Conservation (phyloP, 2,329 filamentous ascomycete species). For the Calonectria naviculata region DNA sequence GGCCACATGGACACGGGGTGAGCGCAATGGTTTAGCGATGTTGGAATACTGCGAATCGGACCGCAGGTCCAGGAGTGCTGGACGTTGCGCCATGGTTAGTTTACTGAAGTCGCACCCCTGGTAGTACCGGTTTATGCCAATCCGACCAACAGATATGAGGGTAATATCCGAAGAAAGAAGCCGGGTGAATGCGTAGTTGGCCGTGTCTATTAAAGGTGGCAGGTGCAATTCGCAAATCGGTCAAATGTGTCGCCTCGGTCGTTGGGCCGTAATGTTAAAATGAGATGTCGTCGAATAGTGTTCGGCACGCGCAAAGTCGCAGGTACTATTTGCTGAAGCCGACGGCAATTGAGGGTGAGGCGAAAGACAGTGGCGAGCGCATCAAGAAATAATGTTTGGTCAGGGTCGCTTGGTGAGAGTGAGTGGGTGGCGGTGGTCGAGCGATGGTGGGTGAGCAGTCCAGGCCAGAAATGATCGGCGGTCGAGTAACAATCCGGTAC, state of each 20-base stretch:
- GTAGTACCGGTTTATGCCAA: constrained; percentile 27
- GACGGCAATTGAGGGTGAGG: background rate
- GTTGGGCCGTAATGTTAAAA: background rate
- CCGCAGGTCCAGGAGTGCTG: constrained; percentile 69
- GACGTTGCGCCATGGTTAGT: constrained; percentile 64
- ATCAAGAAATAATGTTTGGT: constrained; percentile 17
- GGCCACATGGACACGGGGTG: constrained; percentile 81
- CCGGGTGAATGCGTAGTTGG: background rate
- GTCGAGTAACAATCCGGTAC: constrained; percentile 1
- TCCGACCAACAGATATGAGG: constrained; percentile 19
- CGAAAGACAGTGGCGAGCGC: constrained; percentile 8
- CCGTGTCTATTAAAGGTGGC: background rate
- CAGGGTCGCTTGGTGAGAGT: background rate
- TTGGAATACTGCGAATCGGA: constrained; percentile 65
- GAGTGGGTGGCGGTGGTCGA: constrained; percentile 6
- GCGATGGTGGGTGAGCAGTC: constrained; percentile 6
- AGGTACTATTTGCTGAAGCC: background rate
- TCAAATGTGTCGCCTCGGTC: background rate
- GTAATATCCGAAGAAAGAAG: background rate
- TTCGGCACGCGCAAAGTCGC: background rate
- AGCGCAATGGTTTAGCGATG: constrained; percentile 68
- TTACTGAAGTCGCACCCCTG: constrained; percentile 22
- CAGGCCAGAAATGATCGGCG: constrained; percentile 17
- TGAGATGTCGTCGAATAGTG: background rate
- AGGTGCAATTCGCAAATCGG: constrained; percentile 1